phyloP scores from a whole-genome alignment of 176 grass and related monocot genomes.

The Carex scoparia region DNA sequence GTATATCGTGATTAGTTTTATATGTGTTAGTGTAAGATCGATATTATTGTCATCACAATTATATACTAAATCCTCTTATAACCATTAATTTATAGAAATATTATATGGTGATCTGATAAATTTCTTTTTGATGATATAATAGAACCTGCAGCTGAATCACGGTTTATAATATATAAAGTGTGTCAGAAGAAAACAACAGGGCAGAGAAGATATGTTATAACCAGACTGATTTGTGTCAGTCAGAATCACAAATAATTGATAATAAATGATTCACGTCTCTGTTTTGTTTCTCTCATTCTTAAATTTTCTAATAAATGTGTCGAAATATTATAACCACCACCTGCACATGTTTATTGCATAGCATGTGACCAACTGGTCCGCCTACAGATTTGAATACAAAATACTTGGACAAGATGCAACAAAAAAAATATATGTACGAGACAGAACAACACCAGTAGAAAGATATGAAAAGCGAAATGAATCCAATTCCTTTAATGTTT shows the following conservation, averaged over 20 bases:
- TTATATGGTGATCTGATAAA: neutral
- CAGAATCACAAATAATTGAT: neutral
- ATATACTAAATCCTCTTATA: neutral
- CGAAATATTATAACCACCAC: neutral
- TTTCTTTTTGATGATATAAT: neutral
- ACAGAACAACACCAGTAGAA: neutral
- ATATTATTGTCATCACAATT: neutral
- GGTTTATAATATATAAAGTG: neutral
- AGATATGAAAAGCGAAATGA: neutral
- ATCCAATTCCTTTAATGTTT: too few relatives aligned
- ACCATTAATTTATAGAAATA: neutral
- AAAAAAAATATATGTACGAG: neutral
- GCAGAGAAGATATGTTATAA: neutral
- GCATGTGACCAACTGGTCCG: neutral
- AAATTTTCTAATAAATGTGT: neutral
- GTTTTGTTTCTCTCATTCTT: neutral
- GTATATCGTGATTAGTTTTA: too few relatives aligned
- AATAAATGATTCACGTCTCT: neutral
- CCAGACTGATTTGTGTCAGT: neutral
- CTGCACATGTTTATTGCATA: neutral
- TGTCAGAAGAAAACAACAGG: neutral
- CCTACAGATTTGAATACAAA: neutral
- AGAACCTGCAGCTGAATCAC: neutral
- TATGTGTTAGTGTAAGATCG: neutral
- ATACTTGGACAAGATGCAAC: neutral